Evolutionary conservation across 176 grass and related monocot genomes (phyloP), one percentile per base, ranked within the genome.

Genomic region (Phragmites australis): DNA sequence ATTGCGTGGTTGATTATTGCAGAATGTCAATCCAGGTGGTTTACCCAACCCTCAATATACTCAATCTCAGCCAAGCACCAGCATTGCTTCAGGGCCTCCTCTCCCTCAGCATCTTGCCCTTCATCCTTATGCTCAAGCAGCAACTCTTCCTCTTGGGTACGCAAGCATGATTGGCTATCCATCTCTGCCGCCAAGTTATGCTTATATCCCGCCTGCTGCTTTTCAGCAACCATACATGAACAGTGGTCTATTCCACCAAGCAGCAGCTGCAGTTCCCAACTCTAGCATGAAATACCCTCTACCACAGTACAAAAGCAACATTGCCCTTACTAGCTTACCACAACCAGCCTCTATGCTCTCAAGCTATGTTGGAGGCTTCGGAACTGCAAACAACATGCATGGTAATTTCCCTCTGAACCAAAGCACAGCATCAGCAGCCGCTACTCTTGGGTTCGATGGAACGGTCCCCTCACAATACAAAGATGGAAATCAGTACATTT

Each of bases 121-220:
- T 55, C 86, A 94, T 57, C 92, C 82, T 66, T 94, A 89, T 77
- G 78, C 89, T 79, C 92, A 94, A 81, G 84, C 89, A 78, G 84
- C 89, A 71, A 80, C 77, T 34, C 89, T 91, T 89, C 89, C 92
- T 70, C 81, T 94, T 58, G 92, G 77, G 23, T 94, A 82, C 4
- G 77, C 89, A 66, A 82, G 79, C 81, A 89, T 94, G 92, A 91
- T 94, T 47, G 84, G 92, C 44, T 94, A 94, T 77, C 89, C 86
- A 32, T 84, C 90, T 85, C 81, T 94, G 27, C 84, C 89, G 0
- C 92, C 77, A 64, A 94, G 89, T 61, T 94, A 94, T 30, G 79
- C 89, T 2, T 94, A 91, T 90, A 48, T 94, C 62, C 87, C 89
- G 0, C 85, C 87, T 31, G 80, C 74, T 77, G 83, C 90, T 18